Evolutionary conservation across 306 rosid species (phyloP).

Genomic region (Cajanus cajan): DNA sequence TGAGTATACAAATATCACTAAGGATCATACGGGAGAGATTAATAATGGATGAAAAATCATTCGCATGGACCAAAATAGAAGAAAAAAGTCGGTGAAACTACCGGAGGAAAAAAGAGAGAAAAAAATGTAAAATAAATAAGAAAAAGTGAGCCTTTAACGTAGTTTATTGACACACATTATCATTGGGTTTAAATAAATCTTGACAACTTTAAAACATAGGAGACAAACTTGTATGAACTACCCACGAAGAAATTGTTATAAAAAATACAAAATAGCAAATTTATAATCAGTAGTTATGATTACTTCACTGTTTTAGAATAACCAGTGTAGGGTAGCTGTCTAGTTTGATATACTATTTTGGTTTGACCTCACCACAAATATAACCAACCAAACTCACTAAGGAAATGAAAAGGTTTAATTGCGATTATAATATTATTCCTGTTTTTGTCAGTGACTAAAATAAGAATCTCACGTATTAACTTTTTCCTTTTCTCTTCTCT

Average conservation of each 20-base stretch:
- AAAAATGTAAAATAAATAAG: not conserved
- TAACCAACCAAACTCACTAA: not conserved
- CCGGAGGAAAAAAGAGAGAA: not conserved
- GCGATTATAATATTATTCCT: not conserved
- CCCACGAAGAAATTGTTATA: not conserved
- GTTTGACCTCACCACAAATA: not conserved
- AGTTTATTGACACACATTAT: not conserved
- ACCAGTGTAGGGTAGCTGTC: not conserved
- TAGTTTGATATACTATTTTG: conserved; percentile 5
- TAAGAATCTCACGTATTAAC: not conserved
- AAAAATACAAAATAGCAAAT: not conserved
- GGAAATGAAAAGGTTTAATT: not conserved
- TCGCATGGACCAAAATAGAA: not conserved
- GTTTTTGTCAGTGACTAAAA: not conserved
- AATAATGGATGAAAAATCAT: not conserved
- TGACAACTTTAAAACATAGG: not conserved
- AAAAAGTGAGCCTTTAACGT: not conserved
- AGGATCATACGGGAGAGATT: not conserved
- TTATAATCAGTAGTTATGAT: not conserved
- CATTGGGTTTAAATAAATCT: not conserved
- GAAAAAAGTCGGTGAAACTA: not conserved
- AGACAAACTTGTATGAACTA: not conserved
- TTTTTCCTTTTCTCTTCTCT: not conserved
- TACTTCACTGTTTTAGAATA: not conserved
- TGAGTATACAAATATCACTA: too few relatives aligned